Evolutionary conservation across 805 yeast species (phyloP), one percentile per base, ranked within the genome.

Genomic region (Clavispora fructus): DNA sequence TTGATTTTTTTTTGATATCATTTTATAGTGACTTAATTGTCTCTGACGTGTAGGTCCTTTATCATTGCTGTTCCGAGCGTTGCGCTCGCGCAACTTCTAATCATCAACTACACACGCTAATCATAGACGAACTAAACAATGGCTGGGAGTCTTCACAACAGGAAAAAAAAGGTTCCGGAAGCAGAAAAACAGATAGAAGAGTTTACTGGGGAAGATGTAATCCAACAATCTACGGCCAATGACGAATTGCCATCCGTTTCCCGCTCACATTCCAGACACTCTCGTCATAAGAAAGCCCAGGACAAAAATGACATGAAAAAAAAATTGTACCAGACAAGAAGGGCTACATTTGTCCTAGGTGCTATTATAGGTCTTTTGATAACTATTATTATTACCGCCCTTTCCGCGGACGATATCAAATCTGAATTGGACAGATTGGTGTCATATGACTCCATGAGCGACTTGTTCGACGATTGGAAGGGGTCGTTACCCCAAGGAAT

Each of bases 401-500:
- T 65, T 12, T 54, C 68, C 25, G 73, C 74, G 40, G 67, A 74
- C 1, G 60, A 76, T 13, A 49, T 71, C 40, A 56, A 56, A 17
- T 62, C 73, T 6, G 86, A 73, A 57, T 68, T 74, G 57, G 85
- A 74, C 60, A 72, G 67, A 35, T 75, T 67, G 53, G 67, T 71
- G 49, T 40, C 39, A 30, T 73, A 84, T 48, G 91, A 87, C 47
- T 63, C 78, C 9, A 61, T 85, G 19, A 71, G 74, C 40, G 47
- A 83, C 72, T 75, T 78, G 50, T 67, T 85, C 45, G 86, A 80
- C 30, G 64, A 60, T 43, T 83, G 92, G 89, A 79, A 78, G 47
- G 87, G 80, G 23, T 70, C 75, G 19, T 66, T 91, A n/a, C 97
- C 97, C 2, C 67, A 71, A 1, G 73, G 83, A 1, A 58, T 91